Base-by-base conservation (phyloP, 306 rosid genomes). In the Cyclanthera cordifolia region DNA sequence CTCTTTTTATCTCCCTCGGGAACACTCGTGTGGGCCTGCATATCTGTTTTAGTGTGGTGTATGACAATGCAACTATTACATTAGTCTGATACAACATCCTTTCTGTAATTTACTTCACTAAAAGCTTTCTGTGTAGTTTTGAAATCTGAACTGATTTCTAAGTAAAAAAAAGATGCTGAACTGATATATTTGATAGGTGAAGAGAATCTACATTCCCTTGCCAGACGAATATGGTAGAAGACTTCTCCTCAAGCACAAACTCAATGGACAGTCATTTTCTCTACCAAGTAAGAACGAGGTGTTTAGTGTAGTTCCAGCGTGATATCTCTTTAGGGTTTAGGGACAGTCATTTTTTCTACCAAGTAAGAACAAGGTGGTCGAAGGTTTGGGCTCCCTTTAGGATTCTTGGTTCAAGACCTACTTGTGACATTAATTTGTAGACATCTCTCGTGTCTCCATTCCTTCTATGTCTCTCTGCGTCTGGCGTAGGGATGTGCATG, bases 181-280 rank as follows among this genome's bases (percentile, higher is more conserved):
- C 2, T 37, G 43, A 37, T 37, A 6, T 37, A 37, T 37, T 24
- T 70, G 67, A 56, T 70, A 89, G 98, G 98, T 93, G 76, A 93
- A 93, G 82, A 82, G 96, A 83, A 88, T 93, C 50, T 93, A 87
- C 56, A 56, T 93, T 72, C 98, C 98, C 64, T 81, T 93, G 82
- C 98, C 98, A 10, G 93, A 87, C 78, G 81, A 72, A 73, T 78
- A 82, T 78, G 89, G 87, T 55, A 83, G 96, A 73, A 87, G 86
- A 72, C 80, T 83, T 76, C 82, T 93, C 72, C 77, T 93, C 34
- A 84, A 77, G 72, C 83, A 84, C 88, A 87, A 80, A 75, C 98
- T 93, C 78, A 93, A 87, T 89, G 98, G 95, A 78, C 96, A 93
- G 81, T 85, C 96, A 12, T 93, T 75, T 81, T 87, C 96, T 70